Evolutionary conservation across 208 protist species (phyloP), one percentile per base, ranked within the genome.

Genomic region (Kentomonas sorsogonicus): DNA sequence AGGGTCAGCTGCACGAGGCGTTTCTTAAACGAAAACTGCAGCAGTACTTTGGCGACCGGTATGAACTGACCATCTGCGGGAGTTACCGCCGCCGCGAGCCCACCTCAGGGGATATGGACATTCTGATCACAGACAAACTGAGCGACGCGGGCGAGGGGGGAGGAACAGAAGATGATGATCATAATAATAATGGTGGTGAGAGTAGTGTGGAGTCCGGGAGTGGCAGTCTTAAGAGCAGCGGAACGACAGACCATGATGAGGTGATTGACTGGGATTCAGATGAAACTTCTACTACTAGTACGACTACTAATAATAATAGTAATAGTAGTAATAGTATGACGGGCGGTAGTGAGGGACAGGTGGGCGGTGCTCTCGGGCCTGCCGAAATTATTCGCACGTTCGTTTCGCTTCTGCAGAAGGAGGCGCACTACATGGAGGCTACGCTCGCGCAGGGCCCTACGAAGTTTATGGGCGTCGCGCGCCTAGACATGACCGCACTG

Each of bases 401-500:
- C n/a, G n/a, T n/a, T n/a, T n/a, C 20, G 18, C 29, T 20, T 15
- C 50, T 66, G 25, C 61, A 51, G 2, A 52, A 45, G 30, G 74
- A 79, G 50, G 44, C 63, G n/a, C 78, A 86, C 15, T 93, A 92
- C 60, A 78, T 95, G 34, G 86, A 86, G 65, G 89, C 86, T 0
- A 80, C 74, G 33, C 69, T 95, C 16, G 83, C 85, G 34, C 78
- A 89, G 34, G 89, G 89, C 1, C 61, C 68, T 1, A 93, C 89
- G 20, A 94, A 93, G 69, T 92, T 91, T 48, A 96, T 96, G 90
- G 90, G 86, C 0, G 60, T 96, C 29, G 89, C 86, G 63, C 83
- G 84, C 5, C 68, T 96, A 45, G 76, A 66, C 18, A 64, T 55
- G 33, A n/a, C n/a, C n/a, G n/a, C n/a, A n/a, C n/a, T n/a, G n/a